phyloP scores from a whole-genome alignment of 2,329 filamentous ascomycete genomes.

The Aspergillus ochraceoroseus region DNA sequence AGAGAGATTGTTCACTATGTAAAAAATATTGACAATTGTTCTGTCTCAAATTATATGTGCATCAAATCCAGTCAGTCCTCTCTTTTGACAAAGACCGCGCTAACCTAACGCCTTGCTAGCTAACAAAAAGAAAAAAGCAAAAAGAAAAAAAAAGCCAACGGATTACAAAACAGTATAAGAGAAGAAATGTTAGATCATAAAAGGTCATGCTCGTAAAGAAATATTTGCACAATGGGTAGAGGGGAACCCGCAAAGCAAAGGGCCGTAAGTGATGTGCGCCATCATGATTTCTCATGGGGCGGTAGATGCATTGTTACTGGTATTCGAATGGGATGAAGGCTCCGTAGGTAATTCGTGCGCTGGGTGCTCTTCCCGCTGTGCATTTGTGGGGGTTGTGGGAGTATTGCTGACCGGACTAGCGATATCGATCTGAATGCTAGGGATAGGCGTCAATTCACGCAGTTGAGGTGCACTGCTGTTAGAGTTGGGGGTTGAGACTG shows the following conservation, averaged over 20 bases:
- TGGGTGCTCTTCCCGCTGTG: conserved; percentile 11
- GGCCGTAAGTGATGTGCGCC: too few relatives aligned
- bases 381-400: conserved; percentile 24
- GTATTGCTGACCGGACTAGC: conserved; percentile 27
- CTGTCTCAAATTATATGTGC: conserved; percentile 9
- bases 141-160: conserved; percentile 4
- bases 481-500: conserved; percentile 19
- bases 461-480: conserved; percentile 17
- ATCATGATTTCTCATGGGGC: not conserved
- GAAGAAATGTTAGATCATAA: conserved; percentile 16
- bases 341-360: not conserved
- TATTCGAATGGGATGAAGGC: not conserved
- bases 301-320: not conserved
- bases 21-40: too few relatives aligned
- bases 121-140: conserved; percentile 13
- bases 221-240: not conserved
- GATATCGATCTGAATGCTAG: conserved; percentile 32
- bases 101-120: conserved; percentile 28
- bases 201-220: conserved; percentile 11
- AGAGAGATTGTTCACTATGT: too few relatives aligned
- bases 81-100: conserved; percentile 6
- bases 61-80: not conserved
- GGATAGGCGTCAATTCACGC: conserved; percentile 24
- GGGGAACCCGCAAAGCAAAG: not conserved
- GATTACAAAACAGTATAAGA: conserved; percentile 8